Evolutionary conservation across 2,329 filamentous ascomycete species (phyloP), one percentile per base, ranked within the genome.

Genomic region (Aspergillus udagawae): DNA sequence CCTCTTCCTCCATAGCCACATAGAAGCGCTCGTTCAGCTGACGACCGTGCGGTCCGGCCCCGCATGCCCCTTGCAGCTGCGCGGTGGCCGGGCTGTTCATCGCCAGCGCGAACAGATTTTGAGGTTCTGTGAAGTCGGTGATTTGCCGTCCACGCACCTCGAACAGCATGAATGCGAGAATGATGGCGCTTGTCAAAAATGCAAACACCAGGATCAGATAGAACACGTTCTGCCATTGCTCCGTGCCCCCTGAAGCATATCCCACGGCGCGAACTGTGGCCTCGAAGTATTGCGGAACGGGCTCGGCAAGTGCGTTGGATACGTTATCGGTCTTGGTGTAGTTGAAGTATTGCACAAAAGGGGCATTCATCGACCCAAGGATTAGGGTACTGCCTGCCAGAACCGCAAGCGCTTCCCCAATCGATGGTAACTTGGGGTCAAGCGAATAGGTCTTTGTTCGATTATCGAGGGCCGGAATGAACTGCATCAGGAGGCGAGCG

Each of bases 121-220:
- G 84, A 0, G 89, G 88, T 65, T 93, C 89, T 0, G 86, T 89
- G 67, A 89, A 92, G 74, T 93, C 90, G 0, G 88, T 92, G 7
- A 93, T 83, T 23, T 90, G 81, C 0, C 84, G 83, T 0, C 77
- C 76, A 5, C 76, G 68, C 61, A 81, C 66, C 53, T 83, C 77
- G 49, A 83, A 67, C 52, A 87, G 70, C 60, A 88, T 79, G 72
- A 91, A 91, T 2, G 76, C 66, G 0, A 91, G 75, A 56, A 87
- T 89, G 42, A 87, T 75, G 27, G 86, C 58, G 68, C 90, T 92
- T 64, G 89, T 83, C 25, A 83, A 60, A 65, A 91, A 89, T 1
- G 89, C 86, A 14, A 86, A 72, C 1, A 81, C 66, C 0, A 93
- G 81, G 0, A 92, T 79, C 1, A 86, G 56, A 66, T 89, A 87